Percentiles rank a stretch among this genome's conserved stretches.
These are phyloP conservation scores for Diutina scorzettiae DNA, from an alignment of 1,139 yeast species.

Conservation along the genomic window DNA sequence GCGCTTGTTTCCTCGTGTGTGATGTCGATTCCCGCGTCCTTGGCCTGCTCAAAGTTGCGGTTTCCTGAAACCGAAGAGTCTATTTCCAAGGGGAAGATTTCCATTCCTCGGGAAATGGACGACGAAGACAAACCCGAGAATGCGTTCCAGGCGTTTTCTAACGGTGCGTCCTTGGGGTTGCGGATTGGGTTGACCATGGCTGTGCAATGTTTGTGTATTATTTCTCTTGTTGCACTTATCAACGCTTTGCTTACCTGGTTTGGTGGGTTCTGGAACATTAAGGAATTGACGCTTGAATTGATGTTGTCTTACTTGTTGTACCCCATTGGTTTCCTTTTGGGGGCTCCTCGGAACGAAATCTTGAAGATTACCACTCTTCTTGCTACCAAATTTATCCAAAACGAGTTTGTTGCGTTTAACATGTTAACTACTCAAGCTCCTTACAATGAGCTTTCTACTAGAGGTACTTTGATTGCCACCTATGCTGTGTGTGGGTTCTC, in stretches of 20 bases:
- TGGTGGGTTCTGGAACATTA: constrained; percentile 52
- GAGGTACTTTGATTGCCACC: constrained; percentile 50
- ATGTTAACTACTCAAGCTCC: constrained; percentile 32
- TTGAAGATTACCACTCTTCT: constrained; percentile 39
- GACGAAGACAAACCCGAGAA: constrained; percentile 35
- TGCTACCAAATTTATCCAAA: constrained; percentile 50
- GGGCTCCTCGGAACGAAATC: constrained; percentile 47
- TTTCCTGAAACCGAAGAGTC: constrained; percentile 52
- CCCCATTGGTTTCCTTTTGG: constrained; percentile 51
- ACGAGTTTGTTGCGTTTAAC: constrained; percentile 50
- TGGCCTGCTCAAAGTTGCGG: constrained; percentile 52
- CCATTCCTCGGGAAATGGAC: constrained; percentile 22
- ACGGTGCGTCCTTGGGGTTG: constrained; percentile 53
- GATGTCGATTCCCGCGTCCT: constrained; percentile 60
- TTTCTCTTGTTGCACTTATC: constrained; percentile 46
- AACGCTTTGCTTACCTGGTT: constrained; percentile 54
- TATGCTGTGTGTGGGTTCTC: constrained; percentile 59
- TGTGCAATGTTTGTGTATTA: constrained; percentile 53
- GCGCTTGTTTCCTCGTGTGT: constrained; percentile 58
- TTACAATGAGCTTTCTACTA: constrained; percentile 35
- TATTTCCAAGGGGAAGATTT: constrained; percentile 37
- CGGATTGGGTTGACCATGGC: constrained; percentile 48
- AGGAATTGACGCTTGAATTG: constrained; percentile 40
- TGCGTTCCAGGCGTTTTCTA: constrained; percentile 52
- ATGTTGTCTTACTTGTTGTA: constrained; percentile 48